Evolutionary conservation across 345 rosid species (phyloP), one percentile per base, ranked within the genome.

Genomic region (Syzygium aqueum): DNA sequence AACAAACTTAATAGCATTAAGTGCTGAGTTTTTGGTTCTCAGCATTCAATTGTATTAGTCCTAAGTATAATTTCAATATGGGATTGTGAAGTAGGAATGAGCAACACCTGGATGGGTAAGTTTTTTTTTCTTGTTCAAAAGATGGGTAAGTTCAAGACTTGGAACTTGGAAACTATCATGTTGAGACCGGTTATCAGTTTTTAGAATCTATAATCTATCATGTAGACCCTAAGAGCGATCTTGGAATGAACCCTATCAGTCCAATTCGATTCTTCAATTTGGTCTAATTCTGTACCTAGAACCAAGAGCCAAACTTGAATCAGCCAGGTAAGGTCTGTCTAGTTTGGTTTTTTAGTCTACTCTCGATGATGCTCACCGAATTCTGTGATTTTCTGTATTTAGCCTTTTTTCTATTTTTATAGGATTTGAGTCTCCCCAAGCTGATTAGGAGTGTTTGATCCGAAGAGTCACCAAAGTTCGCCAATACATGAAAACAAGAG

Each of bases 251-350:
- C 23, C 46, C 2, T 8, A 1, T 67, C 3, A 0, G 2, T 61
- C 73, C n/a, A 12, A 1, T 56, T 9, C 8, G 2, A 22, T 56
- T 56, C 61, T 56, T 56, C 73, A 6, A 12, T 61, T 14, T 28
- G 8, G 3, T 61, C 33, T 5, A 2, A 2, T n/a, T 61, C 3
- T 3, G 0, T 3, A n/a, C 73, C 17, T 5, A 61, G 33, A 5
- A 61, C 3, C 5, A 8, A 3, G 19, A 61, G n/a, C 19, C 0
- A 0, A 17, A 61, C 15, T 27, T n/a, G 33, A 61, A n/a, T 27
- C 7, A 2, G 16, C 17, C 3, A 0, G 4, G 9, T 14, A 14
- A 6, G 37, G 1, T 63, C 0, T 4, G 19, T 63, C 2, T 0
- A 63, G 3, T 27, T 1, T 25, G 17, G 1, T 27, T 59, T 7